Evolutionary conservation across 75 land plant genomes (phyloP).

Genomic region (Gnetum montanum): DNA sequence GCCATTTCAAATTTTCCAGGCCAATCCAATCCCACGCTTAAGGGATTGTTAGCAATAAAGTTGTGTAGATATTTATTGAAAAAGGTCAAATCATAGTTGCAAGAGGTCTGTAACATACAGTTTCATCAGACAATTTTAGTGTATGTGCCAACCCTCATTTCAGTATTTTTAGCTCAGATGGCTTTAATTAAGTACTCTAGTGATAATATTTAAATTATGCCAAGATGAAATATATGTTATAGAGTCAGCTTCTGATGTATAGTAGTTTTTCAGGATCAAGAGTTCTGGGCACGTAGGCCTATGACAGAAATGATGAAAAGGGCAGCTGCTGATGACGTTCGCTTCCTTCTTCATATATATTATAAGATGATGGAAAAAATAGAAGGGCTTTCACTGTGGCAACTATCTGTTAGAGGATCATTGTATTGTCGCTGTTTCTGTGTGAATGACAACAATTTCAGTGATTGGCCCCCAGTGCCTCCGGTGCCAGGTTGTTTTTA

Average conservation of each 20-base stretch:
- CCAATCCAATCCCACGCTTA: too few relatives aligned
- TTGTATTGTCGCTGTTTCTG: slow-evolving; percentile 91
- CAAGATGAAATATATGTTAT: neutral
- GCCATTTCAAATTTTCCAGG: too few relatives aligned
- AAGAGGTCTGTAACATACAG: too few relatives aligned
- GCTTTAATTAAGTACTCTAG: too few relatives aligned
- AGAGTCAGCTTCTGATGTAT: neutral
- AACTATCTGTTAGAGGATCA: slow-evolving; percentile 62
- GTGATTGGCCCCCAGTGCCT: slow-evolving; percentile 74
- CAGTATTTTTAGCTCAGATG: too few relatives aligned
- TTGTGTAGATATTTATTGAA: too few relatives aligned
- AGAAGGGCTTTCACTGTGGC: slow-evolving; percentile 51
- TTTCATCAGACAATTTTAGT: too few relatives aligned
- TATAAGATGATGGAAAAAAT: slow-evolving; percentile 71
- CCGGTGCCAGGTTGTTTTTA: slow-evolving; percentile 57
- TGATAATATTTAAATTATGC: too few relatives aligned
- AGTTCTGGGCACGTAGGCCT: slow-evolving; percentile 80
- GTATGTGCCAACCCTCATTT: too few relatives aligned
- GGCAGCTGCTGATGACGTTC: slow-evolving; percentile 91
- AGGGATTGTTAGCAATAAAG: too few relatives aligned
- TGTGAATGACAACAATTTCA: slow-evolving; percentile 38
- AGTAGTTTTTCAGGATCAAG: slow-evolving; percentile 49
- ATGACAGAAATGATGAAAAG: slow-evolving; percentile 77
- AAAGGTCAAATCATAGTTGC: too few relatives aligned
- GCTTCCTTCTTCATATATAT: slow-evolving; percentile 76